A percentile compares a stretch with the other conserved stretches of the same genome.
Conservation (phyloP, 2,329 filamentous ascomycete species). For the Rachicladosporium sp. region DNA sequence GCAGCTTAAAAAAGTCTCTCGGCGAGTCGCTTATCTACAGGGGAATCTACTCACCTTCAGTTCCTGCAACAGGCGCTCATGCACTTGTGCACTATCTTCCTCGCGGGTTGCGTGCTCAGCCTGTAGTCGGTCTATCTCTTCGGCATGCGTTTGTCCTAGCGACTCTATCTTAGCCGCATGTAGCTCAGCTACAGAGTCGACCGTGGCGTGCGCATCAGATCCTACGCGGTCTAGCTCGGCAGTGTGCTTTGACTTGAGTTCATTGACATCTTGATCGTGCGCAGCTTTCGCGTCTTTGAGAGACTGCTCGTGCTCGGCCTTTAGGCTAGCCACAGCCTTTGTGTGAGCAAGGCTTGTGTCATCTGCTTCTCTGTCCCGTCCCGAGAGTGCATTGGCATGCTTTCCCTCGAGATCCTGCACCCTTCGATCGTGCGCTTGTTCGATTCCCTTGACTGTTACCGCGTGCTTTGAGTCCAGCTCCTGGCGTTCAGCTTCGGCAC, state of each 20-base stretch:
- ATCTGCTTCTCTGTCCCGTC: no score
- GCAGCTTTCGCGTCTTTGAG: slow-evolving; percentile 1
- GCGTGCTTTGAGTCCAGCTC: no score
- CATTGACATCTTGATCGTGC: background rate
- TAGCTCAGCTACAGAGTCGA: background rate
- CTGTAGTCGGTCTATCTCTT: background rate
- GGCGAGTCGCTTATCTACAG: no score
- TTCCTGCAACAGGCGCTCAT: slow-evolving; percentile 5
- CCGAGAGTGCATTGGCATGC: no score
- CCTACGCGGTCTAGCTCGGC: background rate
- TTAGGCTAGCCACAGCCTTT: slow-evolving; percentile 1
- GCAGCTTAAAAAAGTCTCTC: no score
- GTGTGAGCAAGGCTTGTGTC: background rate
- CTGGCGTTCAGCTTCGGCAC: slow-evolving; percentile 3
- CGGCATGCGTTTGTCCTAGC: no score
- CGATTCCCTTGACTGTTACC: no score
- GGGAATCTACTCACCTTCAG: slow-evolving; percentile 2
- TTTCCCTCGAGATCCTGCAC: no score
- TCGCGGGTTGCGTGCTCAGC: slow-evolving; percentile 1
- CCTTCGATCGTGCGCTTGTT: no score
- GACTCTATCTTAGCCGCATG: no score
- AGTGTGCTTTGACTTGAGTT: background rate
- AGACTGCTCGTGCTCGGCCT: background rate
- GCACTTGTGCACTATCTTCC: slow-evolving; percentile 4
- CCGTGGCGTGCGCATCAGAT: background rate